phyloP scores from a whole-genome alignment of 352 stramenopile genomes.

The Globisporangium takayamanum region DNA sequence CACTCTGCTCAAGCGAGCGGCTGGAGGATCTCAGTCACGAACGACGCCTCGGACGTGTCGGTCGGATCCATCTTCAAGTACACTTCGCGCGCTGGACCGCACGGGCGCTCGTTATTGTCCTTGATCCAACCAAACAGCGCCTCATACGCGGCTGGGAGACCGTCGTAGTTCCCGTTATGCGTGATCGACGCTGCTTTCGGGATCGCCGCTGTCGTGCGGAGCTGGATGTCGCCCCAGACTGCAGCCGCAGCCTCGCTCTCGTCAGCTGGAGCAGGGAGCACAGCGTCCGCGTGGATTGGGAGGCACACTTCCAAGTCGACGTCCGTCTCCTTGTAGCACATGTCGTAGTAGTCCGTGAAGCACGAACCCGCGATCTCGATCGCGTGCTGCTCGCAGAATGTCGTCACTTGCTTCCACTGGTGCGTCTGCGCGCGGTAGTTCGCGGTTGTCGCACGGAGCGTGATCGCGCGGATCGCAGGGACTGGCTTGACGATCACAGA shows the following conservation, averaged over 20 bases:
- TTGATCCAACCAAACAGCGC: conserved; percentile 34
- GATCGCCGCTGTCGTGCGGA: conserved; percentile 18
- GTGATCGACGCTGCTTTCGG: conserved; percentile 23
- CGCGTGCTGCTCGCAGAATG: conserved; percentile 18
- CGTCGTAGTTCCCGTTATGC: conserved; percentile 28
- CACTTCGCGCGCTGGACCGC: conserved; percentile 30
- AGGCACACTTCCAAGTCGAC: conserved; percentile 51
- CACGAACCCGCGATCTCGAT: conserved; percentile 18
- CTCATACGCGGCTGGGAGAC: conserved; percentile 21
- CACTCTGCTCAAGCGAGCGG: conserved; percentile 14
- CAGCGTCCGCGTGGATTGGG: conserved; percentile 20
- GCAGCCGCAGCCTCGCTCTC: neutral
- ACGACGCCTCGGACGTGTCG: conserved; percentile 13
- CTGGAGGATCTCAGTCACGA: conserved; percentile 29
- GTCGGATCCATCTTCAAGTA: conserved; percentile 29
- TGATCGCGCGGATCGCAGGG: conserved; percentile 24
- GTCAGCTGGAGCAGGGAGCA: conserved; percentile 8
- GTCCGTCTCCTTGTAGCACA: conserved; percentile 26
- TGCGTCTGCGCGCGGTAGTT: conserved; percentile 40
- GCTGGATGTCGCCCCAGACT: conserved; percentile 15
- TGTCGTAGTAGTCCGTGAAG: conserved; percentile 40
- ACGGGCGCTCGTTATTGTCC: conserved; percentile 20
- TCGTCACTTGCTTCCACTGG: conserved; percentile 28
- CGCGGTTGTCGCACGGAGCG: conserved; percentile 27
- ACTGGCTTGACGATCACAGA: conserved; percentile 22